Conservation (phyloP, 805 yeast genomes). For the Candida sphagnicola region DNA sequence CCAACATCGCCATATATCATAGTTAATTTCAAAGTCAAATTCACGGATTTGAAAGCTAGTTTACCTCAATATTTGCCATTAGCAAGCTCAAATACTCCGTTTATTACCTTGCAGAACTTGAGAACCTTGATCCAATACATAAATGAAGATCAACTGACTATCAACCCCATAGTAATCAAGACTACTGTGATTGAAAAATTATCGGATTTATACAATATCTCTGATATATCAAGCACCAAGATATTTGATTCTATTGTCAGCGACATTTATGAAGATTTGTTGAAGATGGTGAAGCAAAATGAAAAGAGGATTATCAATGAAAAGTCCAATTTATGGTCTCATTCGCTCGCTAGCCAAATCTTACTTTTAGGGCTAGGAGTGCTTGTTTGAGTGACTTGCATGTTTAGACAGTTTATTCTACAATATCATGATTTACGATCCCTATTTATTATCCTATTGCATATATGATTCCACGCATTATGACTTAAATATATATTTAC, state of each 20-base stretch:
- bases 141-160: constrained; percentile 31
- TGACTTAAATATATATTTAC: not conserved
- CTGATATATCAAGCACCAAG: constrained; percentile 38
- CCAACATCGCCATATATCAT: constrained; percentile 48
- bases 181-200: constrained; percentile 39
- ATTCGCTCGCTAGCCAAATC: constrained; percentile 55
- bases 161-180: constrained; percentile 29
- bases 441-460: not conserved
- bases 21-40: constrained; percentile 61
- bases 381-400: constrained; percentile 36
- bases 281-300: constrained; percentile 51
- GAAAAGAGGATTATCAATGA: constrained; percentile 43
- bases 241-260: constrained; percentile 49
- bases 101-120: constrained; percentile 55
- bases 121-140: constrained; percentile 59
- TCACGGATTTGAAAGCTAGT: constrained; percentile 57
- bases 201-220: constrained; percentile 33
- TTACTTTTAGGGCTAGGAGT: constrained; percentile 58
- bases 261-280: constrained; percentile 55
- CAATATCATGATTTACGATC: not conserved
- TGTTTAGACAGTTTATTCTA: not conserved
- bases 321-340: constrained; percentile 54
- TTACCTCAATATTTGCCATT: constrained; percentile 47
- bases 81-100: constrained; percentile 49
- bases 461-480: not conserved